Evolutionary conservation across 768 basidiomycete species (phyloP).

Genomic region (Dacryopinax spathularia): DNA sequence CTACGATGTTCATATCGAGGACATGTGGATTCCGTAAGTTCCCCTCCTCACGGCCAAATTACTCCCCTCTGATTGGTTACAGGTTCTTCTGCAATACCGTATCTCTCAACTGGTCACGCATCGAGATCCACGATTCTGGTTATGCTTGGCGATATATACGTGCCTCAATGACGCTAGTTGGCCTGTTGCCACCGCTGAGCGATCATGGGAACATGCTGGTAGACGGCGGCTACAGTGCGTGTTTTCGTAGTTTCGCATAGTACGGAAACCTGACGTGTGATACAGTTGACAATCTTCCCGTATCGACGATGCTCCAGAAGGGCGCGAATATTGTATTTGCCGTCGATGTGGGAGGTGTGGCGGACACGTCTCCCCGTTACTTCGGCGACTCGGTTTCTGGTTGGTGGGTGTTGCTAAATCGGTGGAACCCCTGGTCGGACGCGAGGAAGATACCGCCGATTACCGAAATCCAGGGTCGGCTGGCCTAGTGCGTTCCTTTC

Average conservation of each 20-base stretch:
- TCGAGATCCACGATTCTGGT: constrained; percentile 97
- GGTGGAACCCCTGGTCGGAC: constrained; percentile 83
- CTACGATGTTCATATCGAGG: constrained; percentile 87
- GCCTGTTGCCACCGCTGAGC: constrained; percentile 83
- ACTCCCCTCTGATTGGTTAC: neutral
- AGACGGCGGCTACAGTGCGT: constrained; percentile 75
- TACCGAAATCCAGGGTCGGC: constrained; percentile 82
- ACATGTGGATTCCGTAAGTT: constrained; percentile 89
- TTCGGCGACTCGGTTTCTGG: constrained; percentile 94
- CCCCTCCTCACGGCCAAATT: neutral
- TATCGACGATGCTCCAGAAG: constrained; percentile 79
- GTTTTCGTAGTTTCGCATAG: neutral
- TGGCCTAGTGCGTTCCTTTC: constrained; percentile 73
- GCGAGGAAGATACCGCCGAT: constrained; percentile 68
- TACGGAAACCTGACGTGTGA: constrained; percentile 7
- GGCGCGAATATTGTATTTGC: constrained; percentile 86
- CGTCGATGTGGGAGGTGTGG: constrained; percentile 83
- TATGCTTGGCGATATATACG: constrained; percentile 95
- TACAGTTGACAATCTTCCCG: constrained; percentile 78
- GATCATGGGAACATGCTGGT: constrained; percentile 88
- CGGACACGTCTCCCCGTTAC: constrained; percentile 87
- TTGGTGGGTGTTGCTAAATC: constrained; percentile 86
- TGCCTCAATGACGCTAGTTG: constrained; percentile 95
- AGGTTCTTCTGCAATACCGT: constrained; percentile 81
- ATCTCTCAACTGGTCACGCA: constrained; percentile 86